Base-by-base conservation (phyloP, 176 grass and related monocot species). In the Microstegium vimineum region DNA sequence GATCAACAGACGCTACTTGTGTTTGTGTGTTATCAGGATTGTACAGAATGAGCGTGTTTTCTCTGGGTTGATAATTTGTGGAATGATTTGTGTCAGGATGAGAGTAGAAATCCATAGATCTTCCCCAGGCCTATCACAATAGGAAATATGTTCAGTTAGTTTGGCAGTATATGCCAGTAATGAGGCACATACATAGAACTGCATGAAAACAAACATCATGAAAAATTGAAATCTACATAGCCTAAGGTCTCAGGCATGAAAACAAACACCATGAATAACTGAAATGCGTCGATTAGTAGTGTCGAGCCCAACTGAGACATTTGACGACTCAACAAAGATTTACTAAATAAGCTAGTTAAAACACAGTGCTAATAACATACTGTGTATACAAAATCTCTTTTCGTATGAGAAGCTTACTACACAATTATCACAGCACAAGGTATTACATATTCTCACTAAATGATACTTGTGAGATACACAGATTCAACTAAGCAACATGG, bases 31-130 rank as follows among this genome's bases (percentile, higher is more conserved):
- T 92, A 25, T 76, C 88, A 18, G 71, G 47, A 77, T 90, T 72
- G 42, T 85, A 90, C 12, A 70, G 69, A 71, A 79, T 36, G 49
- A 89, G 28, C 63, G 83, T 6, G 11, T 79, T 90, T 87, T 89
- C 84, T 77, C 69, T 62, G 11, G 76, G 25, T 69, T 79, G 85
- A 76, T 87, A 84, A 77, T 85, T 87, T 30, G 66, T 61, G 6
- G 23, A 76, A 67, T 89, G 76, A 83, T 84, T 89, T 30, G 73
- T 45, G 34, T 86, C 91, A 83, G 82, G 65, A 93, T 87, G 72
- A 83, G 89, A 78, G 85, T 92, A 97, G 42, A 91, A 84, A 57
- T 97, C 91, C 76, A 83, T 74, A 65, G 89, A 86, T 83, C 69
- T 86, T 89, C 70, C 78, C 68, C 81, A 82, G 59, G 86, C 84